Conservation (phyloP, 2,329 filamentous ascomycete species). For the Sporothrix variecibatus region DNA sequence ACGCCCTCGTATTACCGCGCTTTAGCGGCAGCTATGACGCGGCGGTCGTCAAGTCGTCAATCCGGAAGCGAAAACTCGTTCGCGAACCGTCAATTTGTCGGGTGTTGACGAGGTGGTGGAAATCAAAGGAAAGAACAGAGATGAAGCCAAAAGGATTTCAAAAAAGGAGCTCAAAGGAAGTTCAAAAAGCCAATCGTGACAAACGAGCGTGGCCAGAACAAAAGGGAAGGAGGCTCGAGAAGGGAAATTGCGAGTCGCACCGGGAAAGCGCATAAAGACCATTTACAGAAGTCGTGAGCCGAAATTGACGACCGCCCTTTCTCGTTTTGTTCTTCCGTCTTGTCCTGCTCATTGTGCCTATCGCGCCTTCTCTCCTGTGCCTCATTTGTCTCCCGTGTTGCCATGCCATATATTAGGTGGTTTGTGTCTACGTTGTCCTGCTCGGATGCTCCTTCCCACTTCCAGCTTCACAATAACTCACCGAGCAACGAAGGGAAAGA, state of each 20-base stretch:
- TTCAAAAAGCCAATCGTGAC: neutral
- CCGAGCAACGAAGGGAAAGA: neutral
- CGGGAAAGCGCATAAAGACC: slow-evolving; percentile 14
- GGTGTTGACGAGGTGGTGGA: neutral
- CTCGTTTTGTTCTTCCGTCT: neutral
- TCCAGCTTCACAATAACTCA: neutral
- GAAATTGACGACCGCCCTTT: slow-evolving; percentile 7
- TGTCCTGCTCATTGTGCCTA: neutral
- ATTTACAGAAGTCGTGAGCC: slow-evolving; percentile 12
- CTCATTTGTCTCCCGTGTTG: neutral
- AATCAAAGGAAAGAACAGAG: neutral
- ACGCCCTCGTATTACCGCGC: slow-evolving; percentile 8
- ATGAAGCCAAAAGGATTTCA: neutral
- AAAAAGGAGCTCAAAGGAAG: neutral
- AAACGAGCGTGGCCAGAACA: neutral
- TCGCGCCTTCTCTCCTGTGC: slow-evolving; percentile 11
- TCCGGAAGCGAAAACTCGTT: neutral
- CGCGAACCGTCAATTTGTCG: neutral
- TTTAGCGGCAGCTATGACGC: slow-evolving; percentile 13
- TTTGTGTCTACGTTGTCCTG: neutral
- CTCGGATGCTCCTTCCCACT: neutral
- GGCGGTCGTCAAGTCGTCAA: neutral
- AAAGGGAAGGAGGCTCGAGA: neutral
- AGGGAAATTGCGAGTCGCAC: neutral
- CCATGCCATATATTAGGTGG: neutral